Base-by-base conservation (phyloP, 306 rosid genomes). In the Crataegus laevigata region DNA sequence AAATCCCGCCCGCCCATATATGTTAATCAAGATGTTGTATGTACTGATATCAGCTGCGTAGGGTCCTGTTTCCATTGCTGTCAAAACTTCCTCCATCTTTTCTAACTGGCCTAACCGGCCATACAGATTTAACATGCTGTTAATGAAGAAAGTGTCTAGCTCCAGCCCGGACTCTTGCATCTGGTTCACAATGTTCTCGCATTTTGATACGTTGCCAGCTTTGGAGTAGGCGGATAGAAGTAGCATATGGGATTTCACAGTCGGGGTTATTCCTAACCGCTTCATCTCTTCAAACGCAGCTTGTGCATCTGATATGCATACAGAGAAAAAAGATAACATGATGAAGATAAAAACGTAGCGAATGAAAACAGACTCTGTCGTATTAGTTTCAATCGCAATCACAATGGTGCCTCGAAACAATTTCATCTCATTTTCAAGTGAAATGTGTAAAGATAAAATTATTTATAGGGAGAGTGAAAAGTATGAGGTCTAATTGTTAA, bases 181-280 rank as follows among this genome's bases (percentile, higher is more conserved):
- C 80, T 84, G 97, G 82, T 84, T 85, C 17, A 94, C 87, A 45
- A 92, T 84, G 51, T 88, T 90, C 75, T 92, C 99, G 71, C 96
- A 94, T 81, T 87, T 92, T 15, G 82, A 80, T 63, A 87, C 89
- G 60, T 82, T 90, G 15, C 99, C 90, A 3, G 83, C 65, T 77
- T 81, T 87, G 19, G 97, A 92, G 84, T 88, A 89, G 62, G 96
- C 96, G 13, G 93, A 90, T 21, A 90, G 67, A 77, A 94, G 97
- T 67, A 92, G 89, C 99, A 92, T 90, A 77, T 92, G 97, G 73
- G 99, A 94, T 80, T 92, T 94, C 93, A 90, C 90, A 47, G 97
- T 92, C 77, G 96, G 97, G 36, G 85, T 90, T 63, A 94, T 90
- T 71, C 97, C 97, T 57, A 89, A 79, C 80, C 88, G 84, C 76